Percentiles rank a stretch among this genome's conserved stretches.
Conservation (phyloP, 345 rosid species). For the Salix exigua region DNA sequence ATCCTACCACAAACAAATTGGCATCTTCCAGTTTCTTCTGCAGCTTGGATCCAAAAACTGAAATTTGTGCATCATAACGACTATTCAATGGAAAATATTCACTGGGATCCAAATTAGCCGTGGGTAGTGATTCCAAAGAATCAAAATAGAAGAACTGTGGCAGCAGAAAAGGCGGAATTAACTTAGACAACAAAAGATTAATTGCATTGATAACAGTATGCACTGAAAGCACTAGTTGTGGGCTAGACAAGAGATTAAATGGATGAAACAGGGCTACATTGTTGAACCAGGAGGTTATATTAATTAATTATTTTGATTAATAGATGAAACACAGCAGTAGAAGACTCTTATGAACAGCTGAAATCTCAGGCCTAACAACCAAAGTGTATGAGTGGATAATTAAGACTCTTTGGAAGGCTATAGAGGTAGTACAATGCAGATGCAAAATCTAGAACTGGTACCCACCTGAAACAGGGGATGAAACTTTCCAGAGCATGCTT, state of each 20-base stretch:
- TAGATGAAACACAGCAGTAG: background rate
- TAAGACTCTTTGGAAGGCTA: background rate
- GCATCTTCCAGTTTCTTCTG: conserved; percentile 96
- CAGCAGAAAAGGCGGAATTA: background rate
- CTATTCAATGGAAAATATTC: conserved; percentile 67
- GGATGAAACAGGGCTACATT: background rate
- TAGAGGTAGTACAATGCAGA: background rate
- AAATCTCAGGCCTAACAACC: background rate
- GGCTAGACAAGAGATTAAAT: background rate
- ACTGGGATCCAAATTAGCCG: conserved; percentile 62
- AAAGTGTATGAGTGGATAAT: background rate
- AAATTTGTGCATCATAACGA: conserved; percentile 96
- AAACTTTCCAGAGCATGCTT: conserved; percentile 97
- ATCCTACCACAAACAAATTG: conserved; percentile 71
- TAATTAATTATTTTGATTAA: background rate
- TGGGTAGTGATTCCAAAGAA: conserved; percentile 87
- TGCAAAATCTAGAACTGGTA: background rate
- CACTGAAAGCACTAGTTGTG: background rate
- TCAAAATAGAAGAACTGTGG: conserved; percentile 93
- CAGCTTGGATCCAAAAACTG: conserved; percentile 90
- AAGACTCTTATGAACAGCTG: background rate
- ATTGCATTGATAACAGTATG: background rate
- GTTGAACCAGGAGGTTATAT: background rate
- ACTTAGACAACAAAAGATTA: background rate
- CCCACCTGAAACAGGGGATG: conserved; percentile 92